These are phyloP conservation scores for Vaccinium vitisidaea DNA, from an alignment of 148 eudicot genomes.

Conservation along the genomic window DNA sequence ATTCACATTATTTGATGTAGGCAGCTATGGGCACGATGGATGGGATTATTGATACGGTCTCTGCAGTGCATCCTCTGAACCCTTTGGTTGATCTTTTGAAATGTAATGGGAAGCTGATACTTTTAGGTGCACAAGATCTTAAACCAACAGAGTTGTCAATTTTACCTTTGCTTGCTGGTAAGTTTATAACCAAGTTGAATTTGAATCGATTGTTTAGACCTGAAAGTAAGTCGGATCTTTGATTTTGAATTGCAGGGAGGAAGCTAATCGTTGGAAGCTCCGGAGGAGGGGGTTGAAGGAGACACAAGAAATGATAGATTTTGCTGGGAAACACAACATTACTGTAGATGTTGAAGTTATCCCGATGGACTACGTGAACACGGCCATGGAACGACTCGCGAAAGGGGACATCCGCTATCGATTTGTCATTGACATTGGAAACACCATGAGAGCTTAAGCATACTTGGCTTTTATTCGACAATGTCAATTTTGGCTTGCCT, in stretches of 20 bases:
- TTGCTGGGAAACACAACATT: slow-evolving; percentile 17
- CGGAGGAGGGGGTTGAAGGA: too few relatives aligned
- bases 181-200: not conserved
- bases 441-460: slow-evolving; percentile 9
- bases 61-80: slow-evolving; percentile 4
- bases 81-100: slow-evolving; percentile 11
- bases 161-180: slow-evolving; percentile 17
- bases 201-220: too few relatives aligned
- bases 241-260: slow-evolving; percentile 15
- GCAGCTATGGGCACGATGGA: slow-evolving; percentile 9
- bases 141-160: slow-evolving; percentile 7
- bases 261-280: not conserved
- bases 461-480: too few relatives aligned
- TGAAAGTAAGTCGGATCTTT: not conserved
- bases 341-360: slow-evolving; percentile 17
- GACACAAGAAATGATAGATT: slow-evolving; percentile 21
- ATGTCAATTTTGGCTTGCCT: too few relatives aligned
- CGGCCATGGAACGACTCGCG: not conserved
- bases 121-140: slow-evolving; percentile 5
- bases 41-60: slow-evolving; percentile 19
- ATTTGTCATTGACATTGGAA: slow-evolving; percentile 12
- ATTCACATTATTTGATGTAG: not conserved
- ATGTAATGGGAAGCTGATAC: slow-evolving; percentile 10
- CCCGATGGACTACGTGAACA: slow-evolving; percentile 11
- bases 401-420: slow-evolving; percentile 14